Percentiles rank a stretch among this genome's conserved stretches.
Evolutionary conservation across 768 basidiomycete genomes (phyloP).

Genomic region (Amanita pallidorosea): DNA sequence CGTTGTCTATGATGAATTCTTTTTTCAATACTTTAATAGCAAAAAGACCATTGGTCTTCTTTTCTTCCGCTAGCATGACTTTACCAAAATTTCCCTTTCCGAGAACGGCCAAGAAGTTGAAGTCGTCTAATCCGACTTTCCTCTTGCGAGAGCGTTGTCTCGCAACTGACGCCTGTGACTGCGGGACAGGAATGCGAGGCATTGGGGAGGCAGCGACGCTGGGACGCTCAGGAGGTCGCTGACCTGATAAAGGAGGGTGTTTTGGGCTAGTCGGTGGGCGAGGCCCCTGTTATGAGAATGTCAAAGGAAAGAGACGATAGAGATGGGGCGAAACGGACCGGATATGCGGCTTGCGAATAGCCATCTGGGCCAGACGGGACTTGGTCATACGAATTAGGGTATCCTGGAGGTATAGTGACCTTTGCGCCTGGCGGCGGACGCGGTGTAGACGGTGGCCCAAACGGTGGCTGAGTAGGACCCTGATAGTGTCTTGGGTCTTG

Average conservation of each 20-base stretch:
- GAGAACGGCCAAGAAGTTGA: slow-evolving; percentile 96
- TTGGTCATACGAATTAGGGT: slow-evolving; percentile 27
- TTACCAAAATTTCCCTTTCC: slow-evolving; percentile 99
- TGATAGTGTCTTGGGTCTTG: slow-evolving; percentile 31
- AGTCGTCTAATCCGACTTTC: slow-evolving; percentile 95
- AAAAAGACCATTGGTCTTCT: slow-evolving; percentile 76
- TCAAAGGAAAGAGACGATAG: background rate
- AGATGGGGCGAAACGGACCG: slow-evolving; percentile 14
- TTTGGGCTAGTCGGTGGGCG: slow-evolving; percentile 8
- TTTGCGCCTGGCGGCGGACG: slow-evolving; percentile 34
- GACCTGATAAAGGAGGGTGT: slow-evolving; percentile 19
- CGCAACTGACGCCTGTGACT: slow-evolving; percentile 23
- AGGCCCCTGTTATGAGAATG: slow-evolving; percentile 11
- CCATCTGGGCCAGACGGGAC: slow-evolving; percentile 16
- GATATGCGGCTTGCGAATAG: slow-evolving; percentile 25
- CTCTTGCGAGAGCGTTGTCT: slow-evolving; percentile 47
- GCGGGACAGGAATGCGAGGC: slow-evolving; percentile 14
- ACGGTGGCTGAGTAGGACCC: slow-evolving; percentile 15
- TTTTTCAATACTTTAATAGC: slow-evolving; percentile 99
- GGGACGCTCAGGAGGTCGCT: slow-evolving; percentile 21
- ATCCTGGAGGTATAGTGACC: slow-evolving; percentile 32
- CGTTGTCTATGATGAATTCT: slow-evolving; percentile 99
- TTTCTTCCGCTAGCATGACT: slow-evolving; percentile 99
- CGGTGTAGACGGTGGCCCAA: slow-evolving; percentile 12
- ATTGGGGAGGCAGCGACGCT: slow-evolving; percentile 11